Conservation (phyloP, 176 grass and related monocot species). For the Puccinellia tenuiflora region DNA sequence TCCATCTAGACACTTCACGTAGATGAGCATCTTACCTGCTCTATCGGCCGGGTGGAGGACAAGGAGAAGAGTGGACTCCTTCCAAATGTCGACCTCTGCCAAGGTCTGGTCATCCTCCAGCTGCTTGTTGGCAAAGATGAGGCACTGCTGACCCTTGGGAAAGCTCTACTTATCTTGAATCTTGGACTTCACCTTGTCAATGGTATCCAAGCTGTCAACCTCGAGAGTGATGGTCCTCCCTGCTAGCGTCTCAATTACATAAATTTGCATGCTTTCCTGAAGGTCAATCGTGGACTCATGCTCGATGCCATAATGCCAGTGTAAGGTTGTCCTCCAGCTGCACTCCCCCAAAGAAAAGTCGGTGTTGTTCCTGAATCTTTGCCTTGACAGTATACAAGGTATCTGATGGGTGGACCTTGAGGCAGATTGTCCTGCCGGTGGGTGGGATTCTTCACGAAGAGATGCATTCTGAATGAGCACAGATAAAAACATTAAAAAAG, state of each 20-base stretch:
- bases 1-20: no score
- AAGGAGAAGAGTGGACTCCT: no score
- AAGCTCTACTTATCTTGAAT: background rate
- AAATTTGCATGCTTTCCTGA: background rate
- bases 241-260: background rate
- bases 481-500: background rate
- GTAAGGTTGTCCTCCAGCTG: background rate
- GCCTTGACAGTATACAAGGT: background rate
- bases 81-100: background rate
- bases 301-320: background rate
- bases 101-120: background rate
- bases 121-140: background rate
- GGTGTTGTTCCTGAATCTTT: background rate
- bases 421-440: background rate
- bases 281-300: background rate
- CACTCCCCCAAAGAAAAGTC: background rate
- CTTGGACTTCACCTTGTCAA: background rate
- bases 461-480: background rate
- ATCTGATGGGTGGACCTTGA: background rate
- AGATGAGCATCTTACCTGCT: no score
- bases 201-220: background rate
- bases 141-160: background rate
- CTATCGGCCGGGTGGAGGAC: no score
- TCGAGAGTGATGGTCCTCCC: background rate
- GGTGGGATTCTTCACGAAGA: background rate